phyloP scores from a whole-genome alignment of 1,284 basidiomycete species.

The Apiotrichum montevideense region DNA sequence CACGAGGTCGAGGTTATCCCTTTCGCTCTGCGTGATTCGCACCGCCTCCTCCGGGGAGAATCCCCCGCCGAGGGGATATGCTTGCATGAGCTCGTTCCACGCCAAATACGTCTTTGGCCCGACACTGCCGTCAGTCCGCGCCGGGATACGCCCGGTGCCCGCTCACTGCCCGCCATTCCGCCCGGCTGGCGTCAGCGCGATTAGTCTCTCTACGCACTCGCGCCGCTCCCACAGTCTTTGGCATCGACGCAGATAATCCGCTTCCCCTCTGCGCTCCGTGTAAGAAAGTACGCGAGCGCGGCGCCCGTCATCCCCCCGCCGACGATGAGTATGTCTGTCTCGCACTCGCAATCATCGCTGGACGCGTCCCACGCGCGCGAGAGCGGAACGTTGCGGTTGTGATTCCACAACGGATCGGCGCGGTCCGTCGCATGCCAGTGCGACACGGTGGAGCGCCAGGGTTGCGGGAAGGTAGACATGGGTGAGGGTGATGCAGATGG shows the following conservation, averaged over 20 bases:
- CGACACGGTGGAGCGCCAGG: constrained; percentile 21
- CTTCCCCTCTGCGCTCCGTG: constrained; percentile 22
- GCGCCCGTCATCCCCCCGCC: constrained; percentile 30
- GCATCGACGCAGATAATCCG: constrained; percentile 31
- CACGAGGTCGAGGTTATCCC: constrained; percentile 28
- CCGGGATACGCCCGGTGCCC: constrained; percentile 12
- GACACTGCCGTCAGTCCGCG: constrained; percentile 14
- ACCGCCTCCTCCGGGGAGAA: constrained; percentile 14
- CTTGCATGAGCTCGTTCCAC: constrained; percentile 15
- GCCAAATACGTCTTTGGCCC: constrained; percentile 19
- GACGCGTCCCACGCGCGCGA: background rate
- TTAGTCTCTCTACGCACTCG: constrained; percentile 21
- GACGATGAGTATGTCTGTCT: constrained; percentile 25
- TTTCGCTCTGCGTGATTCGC: constrained; percentile 21
- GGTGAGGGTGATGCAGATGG: background rate
- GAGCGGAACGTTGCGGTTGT: constrained; percentile 9
- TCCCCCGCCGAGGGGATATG: constrained; percentile 14
- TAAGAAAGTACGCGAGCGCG: constrained; percentile 30
- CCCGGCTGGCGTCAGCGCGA: constrained; percentile 19
- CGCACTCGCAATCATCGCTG: background rate
- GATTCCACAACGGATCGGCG: constrained; percentile 19
- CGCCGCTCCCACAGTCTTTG: constrained; percentile 38
- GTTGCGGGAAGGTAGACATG: constrained; percentile 27
- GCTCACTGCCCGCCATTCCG: constrained; percentile 38
- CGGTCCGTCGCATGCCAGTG: constrained; percentile 30